These are phyloP conservation scores for Penicillium psychrofluorescens DNA, from an alignment of 495 filamentous ascomycete genomes.

Conservation along the genomic window DNA sequence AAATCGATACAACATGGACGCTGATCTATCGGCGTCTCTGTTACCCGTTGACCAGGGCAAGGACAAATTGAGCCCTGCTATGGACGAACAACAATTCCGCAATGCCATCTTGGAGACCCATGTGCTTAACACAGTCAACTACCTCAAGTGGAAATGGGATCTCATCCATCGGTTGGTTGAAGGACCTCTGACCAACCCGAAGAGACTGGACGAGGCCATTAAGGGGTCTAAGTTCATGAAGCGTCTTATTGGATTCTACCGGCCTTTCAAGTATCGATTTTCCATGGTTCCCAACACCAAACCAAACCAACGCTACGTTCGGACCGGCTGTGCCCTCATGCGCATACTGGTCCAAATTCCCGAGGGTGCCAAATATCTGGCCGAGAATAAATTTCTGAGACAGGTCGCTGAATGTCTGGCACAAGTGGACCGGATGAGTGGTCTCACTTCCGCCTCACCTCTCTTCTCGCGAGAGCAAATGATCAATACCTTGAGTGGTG, in stretches of 20 bases:
- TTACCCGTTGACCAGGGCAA: conserved; percentile 58
- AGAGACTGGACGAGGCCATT: conserved; percentile 88
- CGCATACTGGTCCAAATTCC: conserved; percentile 73
- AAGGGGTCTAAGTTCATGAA: conserved; percentile 94
- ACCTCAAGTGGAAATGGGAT: conserved; percentile 95
- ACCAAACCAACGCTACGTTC: conserved; percentile 88
- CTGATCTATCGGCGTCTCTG: conserved; percentile 34
- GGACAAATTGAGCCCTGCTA: conserved; percentile 58
- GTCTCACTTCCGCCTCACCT: conserved; percentile 77
- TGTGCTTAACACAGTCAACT: conserved; percentile 78
- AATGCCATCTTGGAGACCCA: conserved; percentile 79
- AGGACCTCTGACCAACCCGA: conserved; percentile 85
- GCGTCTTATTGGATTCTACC: conserved; percentile 85
- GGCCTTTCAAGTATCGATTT: conserved; percentile 95
- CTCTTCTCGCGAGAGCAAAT: conserved; percentile 82
- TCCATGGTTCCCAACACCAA: conserved; percentile 80
- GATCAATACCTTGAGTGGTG: conserved; percentile 73
- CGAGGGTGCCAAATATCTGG: conserved; percentile 78
- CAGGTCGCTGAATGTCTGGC: conserved; percentile 94
- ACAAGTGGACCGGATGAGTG: conserved; percentile 87
- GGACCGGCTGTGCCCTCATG: conserved; percentile 79
- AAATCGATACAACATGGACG: conserved; percentile 38
- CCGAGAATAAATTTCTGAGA: conserved; percentile 84
- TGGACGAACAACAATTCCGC: conserved; percentile 86
- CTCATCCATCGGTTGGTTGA: conserved; percentile 85